Percentiles rank a stretch among this genome's conserved stretches.
phyloP scores from a whole-genome alignment of 148 eudicot species.

The Rhododendron kiyosumense region DNA sequence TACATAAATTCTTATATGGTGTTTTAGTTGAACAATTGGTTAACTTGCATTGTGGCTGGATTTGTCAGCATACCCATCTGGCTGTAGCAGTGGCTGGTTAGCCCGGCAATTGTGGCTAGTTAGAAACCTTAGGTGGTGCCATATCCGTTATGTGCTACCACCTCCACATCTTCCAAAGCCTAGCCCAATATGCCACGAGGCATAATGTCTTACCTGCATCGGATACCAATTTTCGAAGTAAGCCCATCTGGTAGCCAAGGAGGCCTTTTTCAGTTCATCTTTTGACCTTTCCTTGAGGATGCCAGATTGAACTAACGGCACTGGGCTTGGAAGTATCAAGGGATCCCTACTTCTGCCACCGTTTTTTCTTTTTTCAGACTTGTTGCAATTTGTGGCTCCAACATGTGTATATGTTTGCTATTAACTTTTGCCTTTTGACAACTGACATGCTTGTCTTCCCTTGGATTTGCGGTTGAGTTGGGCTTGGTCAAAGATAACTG shows the following conservation, averaged over 20 bases:
- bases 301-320: not conserved
- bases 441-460: not conserved
- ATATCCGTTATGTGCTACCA: not conserved
- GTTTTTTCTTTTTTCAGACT: not conserved
- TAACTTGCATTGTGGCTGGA: not conserved
- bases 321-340: not conserved
- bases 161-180: not conserved
- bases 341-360: not conserved
- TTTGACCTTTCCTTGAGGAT: slow-evolving; percentile 4
- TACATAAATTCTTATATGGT: not conserved
- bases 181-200: not conserved
- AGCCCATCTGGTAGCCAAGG: not conserved
- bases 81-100: not conserved
- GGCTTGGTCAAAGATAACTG: not conserved
- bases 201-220: not conserved
- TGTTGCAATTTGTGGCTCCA: not conserved
- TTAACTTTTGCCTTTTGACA: not conserved
- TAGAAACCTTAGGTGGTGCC: not conserved
- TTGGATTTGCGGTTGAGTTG: not conserved
- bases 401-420: not conserved
- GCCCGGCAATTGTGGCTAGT: not conserved
- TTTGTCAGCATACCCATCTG: not conserved
- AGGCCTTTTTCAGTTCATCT: not conserved
- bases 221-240: not conserved
- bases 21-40: not conserved